phyloP scores from a whole-genome alignment of 108 stramenopile genomes.

The Aurantiochytrium sp. region DNA sequence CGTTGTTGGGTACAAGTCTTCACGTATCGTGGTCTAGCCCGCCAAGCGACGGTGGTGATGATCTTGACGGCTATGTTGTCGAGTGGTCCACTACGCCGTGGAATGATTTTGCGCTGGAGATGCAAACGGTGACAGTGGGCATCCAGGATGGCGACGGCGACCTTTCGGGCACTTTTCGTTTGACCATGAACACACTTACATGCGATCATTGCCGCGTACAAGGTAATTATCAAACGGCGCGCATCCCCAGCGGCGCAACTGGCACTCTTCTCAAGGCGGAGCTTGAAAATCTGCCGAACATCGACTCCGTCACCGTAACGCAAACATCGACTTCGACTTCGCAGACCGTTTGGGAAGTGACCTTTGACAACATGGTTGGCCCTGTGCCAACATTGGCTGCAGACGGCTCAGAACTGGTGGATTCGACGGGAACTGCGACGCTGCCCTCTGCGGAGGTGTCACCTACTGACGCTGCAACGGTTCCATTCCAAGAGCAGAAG shows the following conservation, averaged over 20 bases:
- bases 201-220: neutral
- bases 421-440: neutral
- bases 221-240: neutral
- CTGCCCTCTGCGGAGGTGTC: neutral
- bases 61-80: conserved; percentile 58
- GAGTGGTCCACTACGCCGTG: conserved; percentile 53
- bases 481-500: neutral
- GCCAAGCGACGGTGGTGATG: conserved; percentile 66
- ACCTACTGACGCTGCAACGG: neutral
- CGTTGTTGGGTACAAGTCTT: conserved; percentile 56
- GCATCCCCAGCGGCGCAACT: neutral
- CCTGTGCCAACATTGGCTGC: neutral
- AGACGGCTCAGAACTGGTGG: neutral
- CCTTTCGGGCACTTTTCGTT: conserved; percentile 57
- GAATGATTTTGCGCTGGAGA: conserved; percentile 31
- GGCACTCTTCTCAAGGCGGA: conserved; percentile 50
- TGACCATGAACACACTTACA: conserved; percentile 61
- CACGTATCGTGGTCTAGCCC: conserved; percentile 65
- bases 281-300: conserved; percentile 57
- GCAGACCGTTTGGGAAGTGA: neutral
- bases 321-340: neutral
- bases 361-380: neutral
- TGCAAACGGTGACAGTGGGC: conserved; percentile 24
- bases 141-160: conserved; percentile 29
- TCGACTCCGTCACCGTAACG: conserved; percentile 51